Evolutionary conservation across 116 monocot species (phyloP).

Genomic region (Iris pallida): DNA sequence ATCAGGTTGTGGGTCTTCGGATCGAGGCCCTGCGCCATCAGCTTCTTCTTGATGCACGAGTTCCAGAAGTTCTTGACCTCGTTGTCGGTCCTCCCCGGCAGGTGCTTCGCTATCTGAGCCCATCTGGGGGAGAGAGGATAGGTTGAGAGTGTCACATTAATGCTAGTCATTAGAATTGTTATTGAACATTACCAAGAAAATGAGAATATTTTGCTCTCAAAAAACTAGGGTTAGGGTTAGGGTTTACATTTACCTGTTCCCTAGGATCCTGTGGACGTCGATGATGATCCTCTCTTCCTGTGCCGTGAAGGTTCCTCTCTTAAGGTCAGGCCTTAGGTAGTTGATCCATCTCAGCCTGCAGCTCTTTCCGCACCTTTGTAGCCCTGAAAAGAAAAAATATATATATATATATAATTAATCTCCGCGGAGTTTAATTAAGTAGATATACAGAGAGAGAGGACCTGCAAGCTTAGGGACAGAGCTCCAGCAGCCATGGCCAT

Average conservation of each 20-base stretch:
- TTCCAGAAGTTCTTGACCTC: slow-evolving; percentile 98
- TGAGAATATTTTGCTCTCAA: no score
- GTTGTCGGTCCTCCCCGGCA: slow-evolving; percentile 85
- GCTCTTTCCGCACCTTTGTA: slow-evolving; percentile 59
- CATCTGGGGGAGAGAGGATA: slow-evolving; percentile 32
- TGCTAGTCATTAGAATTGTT: background rate
- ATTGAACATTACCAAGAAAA: background rate
- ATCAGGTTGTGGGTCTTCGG: slow-evolving; percentile 77
- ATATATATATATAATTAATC: background rate
- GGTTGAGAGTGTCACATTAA: background rate
- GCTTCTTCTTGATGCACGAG: slow-evolving; percentile 86
- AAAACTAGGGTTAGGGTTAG: slow-evolving; percentile 14
- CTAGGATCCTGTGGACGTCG: slow-evolving; percentile 70
- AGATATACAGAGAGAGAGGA: background rate
- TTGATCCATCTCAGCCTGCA: slow-evolving; percentile 58
- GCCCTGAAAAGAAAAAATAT: slow-evolving; percentile 15
- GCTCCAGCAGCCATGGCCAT: slow-evolving; percentile 56
- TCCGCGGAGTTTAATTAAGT: background rate
- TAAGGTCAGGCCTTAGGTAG: slow-evolving; percentile 44
- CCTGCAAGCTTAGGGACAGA: slow-evolving; percentile 45
- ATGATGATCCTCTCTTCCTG: slow-evolving; percentile 69
- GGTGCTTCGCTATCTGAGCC: slow-evolving; percentile 86
- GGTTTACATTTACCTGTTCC: slow-evolving; percentile 60
- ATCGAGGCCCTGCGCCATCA: slow-evolving; percentile 69
- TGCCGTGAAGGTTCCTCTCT: slow-evolving; percentile 43